These are phyloP conservation scores for Arthrobotrys iridis DNA, from an alignment of 2,329 filamentous ascomycete genomes.

Conservation along the genomic window DNA sequence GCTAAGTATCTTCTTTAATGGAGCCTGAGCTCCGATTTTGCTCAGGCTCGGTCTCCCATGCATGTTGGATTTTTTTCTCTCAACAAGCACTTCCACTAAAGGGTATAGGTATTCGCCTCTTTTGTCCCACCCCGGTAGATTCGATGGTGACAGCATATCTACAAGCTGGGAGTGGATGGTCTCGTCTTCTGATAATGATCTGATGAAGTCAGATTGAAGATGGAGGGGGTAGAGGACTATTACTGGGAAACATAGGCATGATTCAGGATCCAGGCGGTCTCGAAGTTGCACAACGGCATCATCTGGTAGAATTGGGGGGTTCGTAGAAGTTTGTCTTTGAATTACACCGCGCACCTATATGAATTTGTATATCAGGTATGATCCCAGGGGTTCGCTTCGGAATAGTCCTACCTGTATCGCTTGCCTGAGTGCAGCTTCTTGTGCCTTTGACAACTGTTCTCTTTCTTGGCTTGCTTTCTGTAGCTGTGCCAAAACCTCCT, in stretches of 20 bases:
- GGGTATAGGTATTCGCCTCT: constrained; percentile 71
- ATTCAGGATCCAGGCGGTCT: constrained; percentile 77
- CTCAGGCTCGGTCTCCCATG: constrained; percentile 66
- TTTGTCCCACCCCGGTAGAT: constrained; percentile 78
- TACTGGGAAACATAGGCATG: constrained; percentile 77
- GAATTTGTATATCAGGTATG: not conserved
- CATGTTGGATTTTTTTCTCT: constrained; percentile 76
- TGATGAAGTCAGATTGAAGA: constrained; percentile 88
- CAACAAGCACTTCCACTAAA: constrained; percentile 86
- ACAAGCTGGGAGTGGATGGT: constrained; percentile 78
- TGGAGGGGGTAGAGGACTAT: constrained; percentile 86
- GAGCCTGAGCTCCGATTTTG: constrained; percentile 87
- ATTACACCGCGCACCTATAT: constrained; percentile 21
- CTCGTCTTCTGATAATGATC: constrained; percentile 81
- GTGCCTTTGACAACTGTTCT: constrained; percentile 64
- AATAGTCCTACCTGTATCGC: constrained; percentile 72
- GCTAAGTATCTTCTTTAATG: constrained; percentile 76
- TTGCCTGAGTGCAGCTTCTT: constrained; percentile 71
- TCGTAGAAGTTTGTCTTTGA: constrained; percentile 2
- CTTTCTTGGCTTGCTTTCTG: constrained; percentile 67
- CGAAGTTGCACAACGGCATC: constrained; percentile 78
- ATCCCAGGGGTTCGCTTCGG: not conserved
- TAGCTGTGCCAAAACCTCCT: constrained; percentile 69
- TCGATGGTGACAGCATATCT: constrained; percentile 77
- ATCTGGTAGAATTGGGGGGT: constrained; percentile 80